Conservation (phyloP, 1,284 basidiomycete genomes). For the Dichomitus squalens region DNA sequence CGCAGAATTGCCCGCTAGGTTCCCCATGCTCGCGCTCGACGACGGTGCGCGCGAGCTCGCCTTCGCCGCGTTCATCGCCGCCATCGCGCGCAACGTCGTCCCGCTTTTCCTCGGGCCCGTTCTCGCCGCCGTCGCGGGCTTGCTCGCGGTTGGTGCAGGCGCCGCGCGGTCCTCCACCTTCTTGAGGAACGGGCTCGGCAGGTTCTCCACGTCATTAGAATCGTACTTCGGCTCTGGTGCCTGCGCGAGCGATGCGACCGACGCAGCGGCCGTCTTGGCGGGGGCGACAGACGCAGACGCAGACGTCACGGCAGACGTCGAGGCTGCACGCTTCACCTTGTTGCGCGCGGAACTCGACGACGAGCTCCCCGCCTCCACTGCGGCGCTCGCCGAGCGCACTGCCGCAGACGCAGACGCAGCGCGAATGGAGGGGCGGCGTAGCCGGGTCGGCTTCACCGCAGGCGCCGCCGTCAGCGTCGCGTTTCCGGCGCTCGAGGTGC, state of each 20-base stretch:
- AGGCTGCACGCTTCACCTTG: conserved; percentile 20
- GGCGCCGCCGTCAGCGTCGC: conserved; percentile 3
- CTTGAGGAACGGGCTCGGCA: conserved; percentile 83
- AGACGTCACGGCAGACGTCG: conserved; percentile 13
- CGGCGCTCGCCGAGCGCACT: conserved; percentile 2
- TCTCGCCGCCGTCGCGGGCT: conserved; percentile 3
- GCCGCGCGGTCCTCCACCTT: conserved; percentile 43
- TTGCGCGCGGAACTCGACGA: conserved; percentile 13
- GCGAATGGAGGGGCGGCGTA: conserved; percentile 38
- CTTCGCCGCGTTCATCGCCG: conserved; percentile 59
- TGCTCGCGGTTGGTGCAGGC: not conserved
- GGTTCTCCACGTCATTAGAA: conserved; percentile 76
- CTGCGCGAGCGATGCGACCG: conserved; percentile 16
- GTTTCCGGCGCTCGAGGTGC: not conserved
- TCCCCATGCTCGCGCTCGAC: not conserved
- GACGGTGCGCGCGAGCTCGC: conserved; percentile 27
- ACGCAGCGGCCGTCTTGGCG: not conserved
- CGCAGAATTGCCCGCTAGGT: conserved; percentile 2
- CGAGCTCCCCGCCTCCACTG: conserved; percentile 13
- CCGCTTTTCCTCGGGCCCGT: conserved; percentile 38
- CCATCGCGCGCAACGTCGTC: conserved; percentile 58
- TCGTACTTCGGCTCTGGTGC: conserved; percentile 51
- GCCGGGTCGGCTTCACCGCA: conserved; percentile 28
- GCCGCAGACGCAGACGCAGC: conserved; percentile 21
- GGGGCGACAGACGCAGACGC: conserved; percentile 3